Evolutionary conservation across 768 basidiomycete genomes (phyloP), one percentile per base, ranked within the genome.

Genomic region (Tulasnella sp.): DNA sequence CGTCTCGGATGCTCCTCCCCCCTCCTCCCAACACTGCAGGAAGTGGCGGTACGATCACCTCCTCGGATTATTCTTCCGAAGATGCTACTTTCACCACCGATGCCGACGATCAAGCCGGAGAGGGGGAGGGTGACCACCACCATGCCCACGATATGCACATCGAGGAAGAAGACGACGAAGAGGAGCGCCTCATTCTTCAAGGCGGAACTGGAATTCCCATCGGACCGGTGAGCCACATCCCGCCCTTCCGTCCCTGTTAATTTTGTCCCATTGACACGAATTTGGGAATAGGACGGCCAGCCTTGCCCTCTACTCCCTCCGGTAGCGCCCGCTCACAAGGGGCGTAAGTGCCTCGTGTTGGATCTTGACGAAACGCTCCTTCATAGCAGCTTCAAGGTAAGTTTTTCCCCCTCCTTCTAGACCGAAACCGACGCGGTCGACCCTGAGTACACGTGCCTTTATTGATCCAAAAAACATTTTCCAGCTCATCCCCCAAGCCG

Each of bases 331-430:
- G 91, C 93, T 24, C 94, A 97, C 83, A 90, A 87, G 44, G 97
- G 97, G 42, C 89, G 96, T 80, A 99, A 99, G 87, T 99, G 98
- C 84, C 90, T 99, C 16, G 96, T 99, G 64, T 90, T 99, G 37
- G 98, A 99, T 87, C 89, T 99, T 58, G 97, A 99, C 83, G 97
- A 99, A 87, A 99, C 98, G 3, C 89, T 99, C 28, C 93, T 99
- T 31, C 97, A 99, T 87, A 96, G 94, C 84, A 97, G 95, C 86
- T 98, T 99, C 91, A 99, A 98, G 92, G 97, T 97, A 82, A 58
- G 87, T 83, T 28, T n/a, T 60, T 16, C 5, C 2, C 18, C 18
- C 37, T 42, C 77, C 40, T n/a, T 20, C 41, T 22, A 75, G 14
- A 8, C 40, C 31, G 40, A 42, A n/a, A 24, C 74, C 46, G 74